A percentile compares a stretch with the other conserved stretches of the same genome.
These are phyloP conservation scores for Lophiostoma macrostomum DNA, from an alignment of 495 filamentous ascomycete genomes.

Conservation along the genomic window DNA sequence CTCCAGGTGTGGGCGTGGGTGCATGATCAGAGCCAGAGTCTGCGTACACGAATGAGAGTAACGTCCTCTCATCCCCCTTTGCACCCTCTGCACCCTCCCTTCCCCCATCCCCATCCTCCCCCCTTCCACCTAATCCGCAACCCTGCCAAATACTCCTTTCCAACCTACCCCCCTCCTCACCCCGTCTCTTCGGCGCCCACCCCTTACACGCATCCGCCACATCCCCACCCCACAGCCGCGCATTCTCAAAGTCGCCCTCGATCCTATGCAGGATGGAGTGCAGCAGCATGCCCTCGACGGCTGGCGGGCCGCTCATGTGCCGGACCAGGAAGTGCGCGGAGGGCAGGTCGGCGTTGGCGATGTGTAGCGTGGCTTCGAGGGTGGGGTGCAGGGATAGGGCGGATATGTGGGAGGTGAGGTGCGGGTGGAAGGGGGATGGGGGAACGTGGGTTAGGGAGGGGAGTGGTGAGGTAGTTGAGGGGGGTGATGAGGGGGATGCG, in stretches of 20 bases:
- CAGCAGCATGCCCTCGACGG: conserved; percentile 48
- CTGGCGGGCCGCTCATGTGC: conserved; percentile 48
- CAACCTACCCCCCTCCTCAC: conserved; percentile 18
- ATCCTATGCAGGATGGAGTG: conserved; percentile 48
- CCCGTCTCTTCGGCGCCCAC: neutral
- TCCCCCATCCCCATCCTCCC: neutral
- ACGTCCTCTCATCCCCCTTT: conserved; percentile 28
- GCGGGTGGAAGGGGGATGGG: conserved; percentile 49
- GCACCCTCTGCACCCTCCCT: conserved; percentile 1
- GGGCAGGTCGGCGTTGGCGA: conserved; percentile 47
- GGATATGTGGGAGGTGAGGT: too few relatives aligned
- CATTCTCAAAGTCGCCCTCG: conserved; percentile 48
- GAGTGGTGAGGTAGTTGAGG: conserved; percentile 1
- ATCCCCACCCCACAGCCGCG: conserved; percentile 46
- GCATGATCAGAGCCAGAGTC: too few relatives aligned
- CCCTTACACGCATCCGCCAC: conserved; percentile 26
- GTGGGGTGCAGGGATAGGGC: conserved; percentile 41
- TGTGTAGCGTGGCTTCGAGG: conserved; percentile 48
- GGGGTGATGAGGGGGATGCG: conserved; percentile 6
- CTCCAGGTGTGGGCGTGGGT: too few relatives aligned
- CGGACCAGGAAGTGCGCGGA: conserved; percentile 50
- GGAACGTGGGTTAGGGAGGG: conserved; percentile 34
- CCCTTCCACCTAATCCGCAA: conserved; percentile 32
- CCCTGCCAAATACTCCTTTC: conserved; percentile 1
- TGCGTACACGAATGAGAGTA: too few relatives aligned